Conservation (phyloP, 257 asterid genomes). For the Voacanga thouarsii region DNA sequence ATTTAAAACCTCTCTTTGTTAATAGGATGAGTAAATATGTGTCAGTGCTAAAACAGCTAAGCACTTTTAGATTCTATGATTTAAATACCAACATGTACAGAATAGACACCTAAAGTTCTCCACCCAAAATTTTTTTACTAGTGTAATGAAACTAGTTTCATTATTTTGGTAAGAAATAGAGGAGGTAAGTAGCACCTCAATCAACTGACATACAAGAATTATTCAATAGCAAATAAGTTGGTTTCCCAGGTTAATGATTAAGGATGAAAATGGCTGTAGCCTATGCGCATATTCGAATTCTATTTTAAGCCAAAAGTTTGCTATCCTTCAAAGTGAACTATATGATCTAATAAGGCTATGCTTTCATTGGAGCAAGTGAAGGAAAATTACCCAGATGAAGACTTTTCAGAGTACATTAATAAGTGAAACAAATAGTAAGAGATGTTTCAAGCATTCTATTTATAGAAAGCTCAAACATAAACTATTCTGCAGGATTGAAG, state of each 20-base stretch:
- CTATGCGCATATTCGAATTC: background rate
- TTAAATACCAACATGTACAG: background rate
- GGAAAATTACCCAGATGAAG: background rate
- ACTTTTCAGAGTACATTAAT: background rate
- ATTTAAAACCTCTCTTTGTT: background rate
- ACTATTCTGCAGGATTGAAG: background rate
- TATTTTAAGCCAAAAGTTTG: background rate
- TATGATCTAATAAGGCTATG: background rate
- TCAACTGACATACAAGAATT: background rate
- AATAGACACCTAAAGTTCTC: background rate
- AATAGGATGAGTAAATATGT: background rate
- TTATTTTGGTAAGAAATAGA: background rate
- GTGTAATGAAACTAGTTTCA: background rate
- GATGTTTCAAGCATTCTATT: background rate
- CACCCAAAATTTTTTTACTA: no score
- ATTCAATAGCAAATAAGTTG: background rate
- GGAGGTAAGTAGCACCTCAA: background rate
- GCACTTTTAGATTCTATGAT: background rate
- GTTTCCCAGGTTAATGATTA: background rate
- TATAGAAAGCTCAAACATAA: background rate
- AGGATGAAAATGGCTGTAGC: background rate
- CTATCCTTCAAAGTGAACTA: background rate
- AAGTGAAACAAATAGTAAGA: background rate
- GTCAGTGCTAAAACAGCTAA: background rate
- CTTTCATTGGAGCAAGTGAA: background rate